Conservation (phyloP, 2,329 filamentous ascomycete genomes). For the Curvularia eragrostidis region DNA sequence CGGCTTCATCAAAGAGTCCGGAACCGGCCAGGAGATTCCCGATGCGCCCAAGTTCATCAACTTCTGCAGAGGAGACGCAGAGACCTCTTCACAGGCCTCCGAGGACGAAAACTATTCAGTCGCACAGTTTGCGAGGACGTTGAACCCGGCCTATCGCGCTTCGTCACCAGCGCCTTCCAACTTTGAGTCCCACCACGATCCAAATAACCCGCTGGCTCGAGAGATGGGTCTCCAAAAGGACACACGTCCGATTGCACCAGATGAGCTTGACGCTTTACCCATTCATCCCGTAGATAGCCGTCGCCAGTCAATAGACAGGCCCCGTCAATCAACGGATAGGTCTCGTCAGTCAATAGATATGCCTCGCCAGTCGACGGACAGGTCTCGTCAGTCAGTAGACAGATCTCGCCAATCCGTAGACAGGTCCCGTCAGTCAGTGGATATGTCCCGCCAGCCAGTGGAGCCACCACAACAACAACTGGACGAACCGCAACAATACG, state of each 20-base stretch:
- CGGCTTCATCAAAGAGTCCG: conserved; percentile 83
- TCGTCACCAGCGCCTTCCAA: conserved; percentile 95
- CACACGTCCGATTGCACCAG: conserved; percentile 38
- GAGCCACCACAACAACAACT: conserved; percentile 6
- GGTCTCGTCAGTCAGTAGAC: conserved; percentile 25
- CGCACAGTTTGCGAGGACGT: conserved; percentile 91
- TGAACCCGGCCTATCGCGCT: conserved; percentile 94
- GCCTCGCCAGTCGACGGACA: conserved; percentile 9
- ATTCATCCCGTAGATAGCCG: conserved; percentile 21
- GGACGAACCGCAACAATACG: conserved; percentile 4
- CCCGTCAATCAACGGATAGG: conserved; percentile 4
- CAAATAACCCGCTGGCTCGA: conserved; percentile 73
- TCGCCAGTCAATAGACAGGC: conserved; percentile 19
- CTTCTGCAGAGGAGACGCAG: conserved; percentile 89
- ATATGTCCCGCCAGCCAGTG: conserved; percentile 4
- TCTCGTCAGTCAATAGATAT: conserved; percentile 8
- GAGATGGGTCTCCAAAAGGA: conserved; percentile 66
- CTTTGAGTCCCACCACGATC: conserved; percentile 90
- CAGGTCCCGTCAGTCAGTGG: conserved; percentile 7
- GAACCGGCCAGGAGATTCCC: conserved; percentile 96
- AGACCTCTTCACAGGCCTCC: conserved; percentile 80
- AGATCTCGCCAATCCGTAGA: conserved; percentile 4
- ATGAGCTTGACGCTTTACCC: conserved; percentile 32
- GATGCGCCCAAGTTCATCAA: conserved; percentile 98
- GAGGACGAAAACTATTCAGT: conserved; percentile 92